Evolutionary conservation across 441 rosid genomes (phyloP).

Genomic region (Gossypium laxum): DNA sequence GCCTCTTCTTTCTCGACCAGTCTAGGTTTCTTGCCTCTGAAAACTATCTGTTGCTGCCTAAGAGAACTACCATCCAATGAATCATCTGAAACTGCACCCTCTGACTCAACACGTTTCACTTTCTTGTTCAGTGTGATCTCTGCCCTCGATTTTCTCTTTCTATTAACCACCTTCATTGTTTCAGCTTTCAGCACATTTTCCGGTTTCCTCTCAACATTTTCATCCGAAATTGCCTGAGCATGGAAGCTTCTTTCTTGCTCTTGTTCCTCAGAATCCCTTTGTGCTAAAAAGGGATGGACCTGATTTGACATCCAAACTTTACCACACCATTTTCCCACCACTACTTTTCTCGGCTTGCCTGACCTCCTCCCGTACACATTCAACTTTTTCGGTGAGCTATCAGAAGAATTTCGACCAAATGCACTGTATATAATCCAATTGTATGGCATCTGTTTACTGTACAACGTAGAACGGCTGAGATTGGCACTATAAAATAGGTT

Average conservation of each 20-base stretch:
- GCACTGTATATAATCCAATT: conserved; percentile 75
- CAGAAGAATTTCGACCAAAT: conserved; percentile 66
- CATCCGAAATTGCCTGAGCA: conserved; percentile 30
- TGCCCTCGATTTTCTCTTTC: conserved; percentile 54
- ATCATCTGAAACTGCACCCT: conserved; percentile 52
- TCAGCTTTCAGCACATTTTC: conserved; percentile 26
- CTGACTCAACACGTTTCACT: conserved; percentile 30
- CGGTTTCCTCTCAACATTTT: conserved; percentile 39
- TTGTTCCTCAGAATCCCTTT: conserved; percentile 41
- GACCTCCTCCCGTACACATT: conserved; percentile 41
- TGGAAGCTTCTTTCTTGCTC: conserved; percentile 41
- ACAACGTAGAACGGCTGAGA: conserved; percentile 76
- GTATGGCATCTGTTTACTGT: conserved; percentile 95
- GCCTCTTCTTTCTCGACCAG: conserved; percentile 33
- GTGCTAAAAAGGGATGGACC: conserved; percentile 66
- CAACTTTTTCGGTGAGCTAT: conserved; percentile 38
- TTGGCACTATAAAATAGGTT: conserved; percentile 79
- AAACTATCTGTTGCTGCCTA: conserved; percentile 32
- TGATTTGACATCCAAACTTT: conserved; percentile 98
- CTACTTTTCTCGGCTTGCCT: conserved; percentile 61
- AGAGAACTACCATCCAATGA: conserved; percentile 34
- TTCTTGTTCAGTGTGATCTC: conserved; percentile 37
- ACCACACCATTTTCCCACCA: conserved; percentile 98
- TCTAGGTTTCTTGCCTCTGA: conserved; percentile 36
- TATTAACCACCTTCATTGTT: conserved; percentile 32